A percentile compares a stretch with the other conserved stretches of the same genome.
Conservation (phyloP, 1,284 basidiomycete species). For the Irpex rosettiformis region DNA sequence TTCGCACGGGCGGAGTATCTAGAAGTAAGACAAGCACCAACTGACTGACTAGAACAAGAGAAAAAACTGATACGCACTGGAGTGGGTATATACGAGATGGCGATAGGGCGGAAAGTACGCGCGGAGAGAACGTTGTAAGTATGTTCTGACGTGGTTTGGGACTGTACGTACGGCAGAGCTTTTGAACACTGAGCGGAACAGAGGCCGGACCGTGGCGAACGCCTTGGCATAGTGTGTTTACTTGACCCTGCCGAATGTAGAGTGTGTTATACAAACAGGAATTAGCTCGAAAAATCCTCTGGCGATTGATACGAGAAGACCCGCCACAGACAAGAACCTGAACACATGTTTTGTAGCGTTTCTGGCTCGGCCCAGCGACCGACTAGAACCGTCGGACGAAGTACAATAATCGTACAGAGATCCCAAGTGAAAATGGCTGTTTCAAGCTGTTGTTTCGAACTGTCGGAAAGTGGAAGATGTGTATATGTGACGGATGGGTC, state of each 20-base stretch:
- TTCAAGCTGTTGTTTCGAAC: no score
- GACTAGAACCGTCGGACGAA: not conserved
- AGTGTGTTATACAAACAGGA: no score
- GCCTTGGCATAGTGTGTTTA: not conserved
- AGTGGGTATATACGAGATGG: no score
- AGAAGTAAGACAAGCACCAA: no score
- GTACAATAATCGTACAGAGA: not conserved
- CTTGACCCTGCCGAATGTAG: not conserved
- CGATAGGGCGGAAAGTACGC: not conserved
- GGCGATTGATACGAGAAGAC: not conserved
- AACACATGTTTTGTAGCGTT: not conserved
- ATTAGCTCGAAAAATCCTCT: not conserved
- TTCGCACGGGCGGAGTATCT: not conserved
- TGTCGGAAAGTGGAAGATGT: not conserved
- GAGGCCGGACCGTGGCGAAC: not conserved
- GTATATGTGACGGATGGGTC: not conserved
- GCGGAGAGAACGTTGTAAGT: not conserved
- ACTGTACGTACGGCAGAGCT: not conserved
- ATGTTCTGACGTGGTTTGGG: not conserved
- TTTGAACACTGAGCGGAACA: not conserved
- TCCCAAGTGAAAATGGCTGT: not conserved
- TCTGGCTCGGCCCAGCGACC: not conserved
- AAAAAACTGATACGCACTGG: not conserved
- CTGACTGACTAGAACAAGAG: not conserved
- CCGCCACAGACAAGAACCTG: not conserved